Evolutionary conservation across 768 basidiomycete species (phyloP).

Genomic region (Termitomyces sp.): DNA sequence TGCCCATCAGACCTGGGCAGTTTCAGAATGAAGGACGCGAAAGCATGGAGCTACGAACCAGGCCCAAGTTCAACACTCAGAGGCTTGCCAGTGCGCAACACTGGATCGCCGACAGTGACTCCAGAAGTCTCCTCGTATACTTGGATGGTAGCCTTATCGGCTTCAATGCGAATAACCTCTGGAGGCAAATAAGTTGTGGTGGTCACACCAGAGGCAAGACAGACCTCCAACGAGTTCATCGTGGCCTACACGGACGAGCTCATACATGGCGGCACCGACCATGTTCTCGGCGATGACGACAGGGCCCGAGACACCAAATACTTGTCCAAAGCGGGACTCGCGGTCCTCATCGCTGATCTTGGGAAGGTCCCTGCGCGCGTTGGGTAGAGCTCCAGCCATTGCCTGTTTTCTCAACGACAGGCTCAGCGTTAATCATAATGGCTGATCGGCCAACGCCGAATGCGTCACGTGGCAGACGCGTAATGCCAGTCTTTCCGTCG

Average conservation of each 20-base stretch:
- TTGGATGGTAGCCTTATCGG: constrained; percentile 97
- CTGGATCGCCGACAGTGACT: constrained; percentile 98
- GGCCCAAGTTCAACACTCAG: constrained; percentile 97
- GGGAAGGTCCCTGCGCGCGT: constrained; percentile 81
- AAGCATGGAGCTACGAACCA: constrained; percentile 43
- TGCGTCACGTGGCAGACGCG: constrained; percentile 27
- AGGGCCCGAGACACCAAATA: constrained; percentile 95
- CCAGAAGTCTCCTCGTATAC: constrained; percentile 99
- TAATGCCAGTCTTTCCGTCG: constrained; percentile 18
- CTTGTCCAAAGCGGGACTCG: constrained; percentile 82
- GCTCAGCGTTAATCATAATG: not conserved
- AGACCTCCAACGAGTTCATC: constrained; percentile 96
- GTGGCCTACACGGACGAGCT: constrained; percentile 96
- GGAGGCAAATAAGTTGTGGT: constrained; percentile 5
- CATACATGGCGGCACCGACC: constrained; percentile 95
- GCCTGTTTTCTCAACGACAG: not conserved
- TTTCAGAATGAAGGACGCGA: not conserved
- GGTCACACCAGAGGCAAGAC: constrained; percentile 14
- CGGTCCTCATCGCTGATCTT: constrained; percentile 89
- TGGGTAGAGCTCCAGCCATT: constrained; percentile 92
- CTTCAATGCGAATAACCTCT: constrained; percentile 99
- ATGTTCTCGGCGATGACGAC: constrained; percentile 98
- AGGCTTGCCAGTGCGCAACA: constrained; percentile 95
- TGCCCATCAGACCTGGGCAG: constrained; percentile 87
- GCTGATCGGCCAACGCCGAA: constrained; percentile 15